phyloP scores from a whole-genome alignment of 2,329 filamentous ascomycete genomes.

The Fusarium cyanostomum region DNA sequence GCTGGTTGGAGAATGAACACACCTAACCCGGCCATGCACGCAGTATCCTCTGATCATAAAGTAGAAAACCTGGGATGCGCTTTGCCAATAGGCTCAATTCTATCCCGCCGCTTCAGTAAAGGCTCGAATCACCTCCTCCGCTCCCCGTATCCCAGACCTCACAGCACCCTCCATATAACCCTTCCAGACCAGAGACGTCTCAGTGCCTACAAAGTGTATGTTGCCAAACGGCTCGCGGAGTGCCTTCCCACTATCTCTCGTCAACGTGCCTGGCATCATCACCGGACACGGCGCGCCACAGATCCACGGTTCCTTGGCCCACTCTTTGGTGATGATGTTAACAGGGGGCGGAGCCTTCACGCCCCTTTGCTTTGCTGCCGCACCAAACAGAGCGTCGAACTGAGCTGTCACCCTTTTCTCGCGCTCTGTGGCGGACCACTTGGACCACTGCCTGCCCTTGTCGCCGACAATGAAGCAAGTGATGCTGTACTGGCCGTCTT shows the following conservation, averaged over 20 bases:
- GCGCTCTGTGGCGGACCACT: slow-evolving; percentile 11
- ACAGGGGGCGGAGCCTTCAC: slow-evolving; percentile 23
- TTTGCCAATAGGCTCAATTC: no score
- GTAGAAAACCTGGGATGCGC: no score
- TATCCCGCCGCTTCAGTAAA: not conserved
- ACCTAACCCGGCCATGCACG: no score
- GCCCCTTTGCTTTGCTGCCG: no score
- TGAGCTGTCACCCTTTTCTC: slow-evolving; percentile 3
- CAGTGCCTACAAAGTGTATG: slow-evolving; percentile 42
- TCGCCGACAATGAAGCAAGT: slow-evolving; percentile 48
- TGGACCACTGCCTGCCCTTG: slow-evolving; percentile 34
- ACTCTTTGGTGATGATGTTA: slow-evolving; percentile 30
- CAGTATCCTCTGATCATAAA: no score
- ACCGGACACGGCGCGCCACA: slow-evolving; percentile 27
- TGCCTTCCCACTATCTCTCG: slow-evolving; percentile 11
- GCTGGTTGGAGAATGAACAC: no score
- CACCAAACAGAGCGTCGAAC: slow-evolving; percentile 19
- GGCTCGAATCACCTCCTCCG: slow-evolving; percentile 26
- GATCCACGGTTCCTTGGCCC: slow-evolving; percentile 30
- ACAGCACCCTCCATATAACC: slow-evolving; percentile 43
- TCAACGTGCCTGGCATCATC: slow-evolving; percentile 26
- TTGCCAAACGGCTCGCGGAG: slow-evolving; percentile 45
- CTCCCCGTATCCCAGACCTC: slow-evolving; percentile 32
- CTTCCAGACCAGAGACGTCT: slow-evolving; percentile 40
- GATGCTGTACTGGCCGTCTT: slow-evolving; percentile 42